These are phyloP conservation scores for Aspergillus campestris DNA, from an alignment of 495 filamentous ascomycete species.

Conservation along the genomic window DNA sequence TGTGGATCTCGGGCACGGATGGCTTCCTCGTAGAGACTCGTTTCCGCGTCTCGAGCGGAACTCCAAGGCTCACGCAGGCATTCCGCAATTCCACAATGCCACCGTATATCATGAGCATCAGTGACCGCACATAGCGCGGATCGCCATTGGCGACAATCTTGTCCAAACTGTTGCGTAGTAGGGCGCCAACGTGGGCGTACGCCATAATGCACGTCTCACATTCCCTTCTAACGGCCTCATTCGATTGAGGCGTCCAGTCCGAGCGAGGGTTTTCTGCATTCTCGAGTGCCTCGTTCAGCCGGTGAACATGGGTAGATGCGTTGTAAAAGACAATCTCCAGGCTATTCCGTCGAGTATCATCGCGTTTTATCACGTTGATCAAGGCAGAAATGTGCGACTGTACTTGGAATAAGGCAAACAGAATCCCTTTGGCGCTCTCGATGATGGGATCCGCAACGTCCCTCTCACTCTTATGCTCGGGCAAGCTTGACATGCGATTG, in stretches of 20 bases:
- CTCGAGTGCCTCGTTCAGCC: slow-evolving; percentile 64
- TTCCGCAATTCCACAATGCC: slow-evolving; percentile 68
- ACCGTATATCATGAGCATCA: slow-evolving; percentile 74
- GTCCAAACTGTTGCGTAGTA: slow-evolving; percentile 59
- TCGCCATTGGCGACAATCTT: slow-evolving; percentile 68
- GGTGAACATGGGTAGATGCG: slow-evolving; percentile 64
- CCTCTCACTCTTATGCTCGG: slow-evolving; percentile 64
- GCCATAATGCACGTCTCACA: slow-evolving; percentile 63
- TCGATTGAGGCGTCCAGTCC: slow-evolving; percentile 35
- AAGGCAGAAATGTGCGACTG: slow-evolving; percentile 67
- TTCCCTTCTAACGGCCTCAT: slow-evolving; percentile 55
- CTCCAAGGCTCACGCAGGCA: slow-evolving; percentile 37
- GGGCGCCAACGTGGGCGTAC: slow-evolving; percentile 65
- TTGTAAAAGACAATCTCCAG: slow-evolving; percentile 73
- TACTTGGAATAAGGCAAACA: slow-evolving; percentile 76
- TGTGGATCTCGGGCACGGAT: slow-evolving; percentile 16
- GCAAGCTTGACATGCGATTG: slow-evolving; percentile 72
- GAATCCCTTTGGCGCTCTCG: slow-evolving; percentile 75
- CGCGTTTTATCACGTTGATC: slow-evolving; percentile 60
- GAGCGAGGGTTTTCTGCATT: slow-evolving; percentile 44
- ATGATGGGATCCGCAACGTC: slow-evolving; percentile 54
- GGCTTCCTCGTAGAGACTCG: slow-evolving; percentile 17
- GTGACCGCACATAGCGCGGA: slow-evolving; percentile 67
- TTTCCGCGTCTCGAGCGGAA: slow-evolving; percentile 19
- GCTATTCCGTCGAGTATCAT: slow-evolving; percentile 57